Evolutionary conservation across 2,329 filamentous ascomycete genomes (phyloP).

Genomic region (Talaromyces sp.): DNA sequence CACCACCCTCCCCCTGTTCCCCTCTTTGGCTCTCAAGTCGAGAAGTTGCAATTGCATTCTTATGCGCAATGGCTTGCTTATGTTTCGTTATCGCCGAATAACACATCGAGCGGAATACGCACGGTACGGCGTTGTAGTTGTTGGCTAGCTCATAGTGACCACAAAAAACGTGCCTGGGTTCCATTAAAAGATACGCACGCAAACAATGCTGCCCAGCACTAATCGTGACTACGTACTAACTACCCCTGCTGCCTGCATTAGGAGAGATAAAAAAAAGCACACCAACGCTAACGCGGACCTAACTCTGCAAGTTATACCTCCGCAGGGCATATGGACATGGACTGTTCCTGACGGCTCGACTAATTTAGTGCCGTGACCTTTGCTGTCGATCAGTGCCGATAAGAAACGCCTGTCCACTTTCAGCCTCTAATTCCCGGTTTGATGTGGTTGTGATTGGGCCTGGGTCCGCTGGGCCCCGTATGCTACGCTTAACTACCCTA

Average conservation of each 20-base stretch:
- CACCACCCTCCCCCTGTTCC: background rate
- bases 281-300: background rate
- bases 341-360: background rate
- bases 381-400: background rate
- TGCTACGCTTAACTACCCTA: background rate
- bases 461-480: background rate
- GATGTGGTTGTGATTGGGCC: background rate
- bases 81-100: background rate
- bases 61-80: background rate
- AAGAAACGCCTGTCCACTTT: background rate
- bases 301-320: too few species aligned
- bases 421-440: background rate
- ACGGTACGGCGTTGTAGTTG: background rate
- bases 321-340: background rate
- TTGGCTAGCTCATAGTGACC: background rate
- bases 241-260: too few species aligned
- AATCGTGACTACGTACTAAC: too few species aligned
- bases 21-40: background rate
- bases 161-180: background rate
- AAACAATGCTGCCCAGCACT: background rate
- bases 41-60: background rate
- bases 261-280: background rate
- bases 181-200: background rate
- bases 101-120: background rate
- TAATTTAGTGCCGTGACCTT: background rate